phyloP scores from a whole-genome alignment of 208 protist species.

The Crithidia bombi region DNA sequence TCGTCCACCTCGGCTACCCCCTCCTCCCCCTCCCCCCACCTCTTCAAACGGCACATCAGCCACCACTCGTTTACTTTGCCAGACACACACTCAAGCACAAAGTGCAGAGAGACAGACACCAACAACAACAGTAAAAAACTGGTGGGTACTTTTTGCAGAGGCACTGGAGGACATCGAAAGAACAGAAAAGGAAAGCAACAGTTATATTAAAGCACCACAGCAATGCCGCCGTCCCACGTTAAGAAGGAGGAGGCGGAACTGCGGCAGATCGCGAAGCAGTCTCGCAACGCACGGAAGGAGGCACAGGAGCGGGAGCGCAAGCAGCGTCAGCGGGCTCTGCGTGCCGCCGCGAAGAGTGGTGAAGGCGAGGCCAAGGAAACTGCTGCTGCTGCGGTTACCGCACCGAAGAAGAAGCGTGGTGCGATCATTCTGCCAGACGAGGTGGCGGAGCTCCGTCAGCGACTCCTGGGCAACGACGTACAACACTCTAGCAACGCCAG shows the following conservation, averaged over 20 bases:
- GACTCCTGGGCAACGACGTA: constrained; percentile 33
- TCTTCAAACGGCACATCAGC: no score
- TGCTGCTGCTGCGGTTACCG: background rate
- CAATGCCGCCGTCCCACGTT: constrained; percentile 66
- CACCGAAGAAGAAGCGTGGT: constrained; percentile 42
- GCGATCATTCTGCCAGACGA: constrained; percentile 81
- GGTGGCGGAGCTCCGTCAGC: constrained; percentile 59
- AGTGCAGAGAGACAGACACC: no score
- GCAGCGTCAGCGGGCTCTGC: constrained; percentile 36
- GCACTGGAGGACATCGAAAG: no score
- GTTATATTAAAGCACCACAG: background rate
- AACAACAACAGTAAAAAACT: no score
- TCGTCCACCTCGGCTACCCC: no score
- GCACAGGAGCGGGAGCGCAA: constrained; percentile 49
- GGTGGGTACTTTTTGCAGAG: no score
- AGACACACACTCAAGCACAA: no score
- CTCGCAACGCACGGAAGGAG: constrained; percentile 62
- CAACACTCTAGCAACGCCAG: background rate
- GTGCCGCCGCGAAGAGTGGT: constrained; percentile 26
- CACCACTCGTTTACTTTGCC: no score
- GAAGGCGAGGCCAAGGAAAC: background rate
- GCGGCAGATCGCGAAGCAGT: constrained; percentile 73
- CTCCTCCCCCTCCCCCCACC: no score
- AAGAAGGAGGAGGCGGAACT: constrained; percentile 87
- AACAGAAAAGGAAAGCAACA: background rate